Evolutionary conservation across 139 green algal genomes (phyloP), one percentile per base, ranked within the genome.

Genomic region (Nannochloris sp.): DNA sequence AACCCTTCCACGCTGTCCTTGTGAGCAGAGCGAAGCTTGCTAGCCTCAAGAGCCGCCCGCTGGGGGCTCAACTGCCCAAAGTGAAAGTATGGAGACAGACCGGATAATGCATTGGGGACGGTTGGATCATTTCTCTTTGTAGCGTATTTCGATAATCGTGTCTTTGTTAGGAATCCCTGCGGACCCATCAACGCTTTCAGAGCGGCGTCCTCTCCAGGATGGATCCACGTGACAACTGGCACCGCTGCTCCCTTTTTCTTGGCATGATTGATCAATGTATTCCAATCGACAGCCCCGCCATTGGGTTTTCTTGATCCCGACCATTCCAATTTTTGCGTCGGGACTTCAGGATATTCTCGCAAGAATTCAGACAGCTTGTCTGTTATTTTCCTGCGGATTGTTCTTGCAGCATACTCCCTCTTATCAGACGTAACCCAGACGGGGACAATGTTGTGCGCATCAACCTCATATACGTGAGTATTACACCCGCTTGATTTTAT

Each of bases 381-480:
- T 59, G 93, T 81, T 59, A 98, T 95, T 74, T 95, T 95, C 57
- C 78, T 74, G 50, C 92, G 79, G 50, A 98, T 92, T 44, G 92
- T 98, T 57, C 92, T 80, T 2, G 92, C 92, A 0, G 70, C 87
- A 18, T 80, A 78, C 79, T 97, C 90, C 0, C 84, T 72, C 76
- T 98, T 98, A 62, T 95, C 78, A 51, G 60, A 66, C 31, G 88
- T 85, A 53, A 81, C 75, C 92, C 92, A 98, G 19, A 86, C 76
- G 1, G 93, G 93, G 25, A 98, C 86, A 11, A 97, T 74, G 67
- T 97, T 98, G 87, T 98, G 93, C 0, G 93, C 88, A 55, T 98
- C 93, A 64, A 98, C 93, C 74, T 97, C 86, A 44, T 87, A 68
- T 34, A 93, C 72, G 0, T 14, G 34, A 4, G 34, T 40, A 14